Evolutionary conservation across 129 eudicot species (phyloP).

Genomic region (Escallonia rubra): DNA sequence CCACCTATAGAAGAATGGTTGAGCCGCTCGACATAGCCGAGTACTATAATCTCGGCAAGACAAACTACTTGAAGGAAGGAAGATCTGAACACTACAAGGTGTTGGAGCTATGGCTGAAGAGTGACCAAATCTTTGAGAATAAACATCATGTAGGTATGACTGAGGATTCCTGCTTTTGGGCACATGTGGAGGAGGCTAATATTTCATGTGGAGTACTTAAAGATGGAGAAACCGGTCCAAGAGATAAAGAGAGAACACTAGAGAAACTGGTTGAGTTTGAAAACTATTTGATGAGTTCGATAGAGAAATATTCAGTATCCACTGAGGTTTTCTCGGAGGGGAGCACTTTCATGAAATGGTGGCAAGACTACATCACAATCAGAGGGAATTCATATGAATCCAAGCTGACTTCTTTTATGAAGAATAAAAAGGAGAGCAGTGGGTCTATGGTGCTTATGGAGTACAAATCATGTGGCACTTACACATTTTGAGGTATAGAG

Average conservation of each 20-base stretch:
- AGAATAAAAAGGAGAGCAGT: neutral
- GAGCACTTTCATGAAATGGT: conserved; percentile 51
- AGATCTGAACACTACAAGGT: conserved; percentile 27
- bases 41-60: conserved; percentile 22
- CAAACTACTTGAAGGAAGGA: conserved; percentile 9
- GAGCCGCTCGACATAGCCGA: conserved; percentile 60
- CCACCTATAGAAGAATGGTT: conserved; percentile 41
- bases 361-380: conserved; percentile 23
- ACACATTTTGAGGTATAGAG: too few relatives aligned
- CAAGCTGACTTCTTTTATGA: conserved; percentile 27
- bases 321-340: conserved; percentile 31
- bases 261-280: conserved; percentile 28
- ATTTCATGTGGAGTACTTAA: conserved; percentile 11
- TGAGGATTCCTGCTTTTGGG: conserved; percentile 62
- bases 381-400: conserved; percentile 20
- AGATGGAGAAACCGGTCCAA: conserved; percentile 4
- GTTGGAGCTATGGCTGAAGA: conserved; percentile 40
- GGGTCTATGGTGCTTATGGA: too few relatives aligned
- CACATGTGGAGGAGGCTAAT: conserved; percentile 49
- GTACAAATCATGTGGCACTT: too few relatives aligned
- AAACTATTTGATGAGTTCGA: conserved; percentile 20
- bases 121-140: conserved; percentile 6
- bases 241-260: neutral
- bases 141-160: conserved; percentile 14
- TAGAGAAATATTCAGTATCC: conserved; percentile 20